These are phyloP conservation scores for Eucalyptus rudis DNA, from an alignment of 345 rosid species.

Conservation along the genomic window DNA sequence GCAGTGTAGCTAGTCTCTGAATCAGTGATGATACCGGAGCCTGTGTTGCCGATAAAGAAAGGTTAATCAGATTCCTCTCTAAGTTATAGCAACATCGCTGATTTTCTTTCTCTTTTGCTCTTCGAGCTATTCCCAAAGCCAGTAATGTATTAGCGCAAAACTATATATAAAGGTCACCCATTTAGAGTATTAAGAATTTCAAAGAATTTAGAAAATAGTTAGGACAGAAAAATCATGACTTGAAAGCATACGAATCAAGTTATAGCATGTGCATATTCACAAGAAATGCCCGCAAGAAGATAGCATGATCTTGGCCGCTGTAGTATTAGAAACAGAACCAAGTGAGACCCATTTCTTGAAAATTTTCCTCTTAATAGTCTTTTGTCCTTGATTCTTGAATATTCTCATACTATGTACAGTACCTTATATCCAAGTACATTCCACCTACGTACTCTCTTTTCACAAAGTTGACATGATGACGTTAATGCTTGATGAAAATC, in stretches of 20 bases:
- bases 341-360: background rate
- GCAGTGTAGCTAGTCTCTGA: constrained; percentile 26
- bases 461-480: background rate
- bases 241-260: background rate
- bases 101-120: background rate
- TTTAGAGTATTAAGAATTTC: background rate
- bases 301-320: background rate
- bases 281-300: background rate
- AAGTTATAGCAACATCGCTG: background rate
- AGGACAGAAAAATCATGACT: background rate
- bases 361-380: background rate
- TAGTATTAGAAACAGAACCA: background rate
- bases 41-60: background rate
- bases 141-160: background rate
- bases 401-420: background rate
- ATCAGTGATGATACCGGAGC: constrained; percentile 21
- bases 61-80: background rate
- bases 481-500: background rate
- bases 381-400: background rate
- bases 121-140: background rate
- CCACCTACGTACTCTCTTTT: background rate
- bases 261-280: background rate
- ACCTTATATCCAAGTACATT: background rate
- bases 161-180: background rate
- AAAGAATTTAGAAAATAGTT: background rate